Conservation (phyloP, 2,329 filamentous ascomycete species). For the Fusarium lyarnte region DNA sequence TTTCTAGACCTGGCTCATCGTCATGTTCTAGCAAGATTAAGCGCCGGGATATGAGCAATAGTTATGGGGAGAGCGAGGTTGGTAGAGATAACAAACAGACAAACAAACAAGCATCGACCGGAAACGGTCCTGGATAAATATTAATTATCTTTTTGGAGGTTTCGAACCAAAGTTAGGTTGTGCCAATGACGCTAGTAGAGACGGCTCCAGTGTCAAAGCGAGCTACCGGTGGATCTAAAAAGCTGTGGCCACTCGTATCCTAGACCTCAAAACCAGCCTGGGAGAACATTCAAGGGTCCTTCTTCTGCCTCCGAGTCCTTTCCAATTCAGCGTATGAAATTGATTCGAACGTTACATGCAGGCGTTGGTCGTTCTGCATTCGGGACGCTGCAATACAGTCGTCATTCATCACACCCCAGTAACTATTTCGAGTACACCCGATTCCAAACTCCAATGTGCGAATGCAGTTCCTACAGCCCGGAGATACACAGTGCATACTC, state of each 20-base stretch:
- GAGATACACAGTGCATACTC: constrained; percentile 25
- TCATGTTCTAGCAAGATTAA: constrained; percentile 38
- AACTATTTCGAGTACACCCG: constrained; percentile 15
- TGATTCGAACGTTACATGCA: constrained; percentile 20
- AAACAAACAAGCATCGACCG: constrained; percentile 6
- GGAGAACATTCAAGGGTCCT: constrained; percentile 21
- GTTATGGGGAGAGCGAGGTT: neutral
- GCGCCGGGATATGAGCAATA: constrained; percentile 33
- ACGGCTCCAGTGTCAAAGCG: constrained; percentile 24
- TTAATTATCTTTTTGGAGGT: constrained; percentile 8
- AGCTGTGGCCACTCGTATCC: constrained; percentile 31
- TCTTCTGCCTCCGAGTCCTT: neutral
- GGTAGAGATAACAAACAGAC: neutral
- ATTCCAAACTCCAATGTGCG: neutral
- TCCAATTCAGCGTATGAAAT: constrained; percentile 1
- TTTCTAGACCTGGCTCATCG: constrained; percentile 32
- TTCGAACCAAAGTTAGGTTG: constrained; percentile 15
- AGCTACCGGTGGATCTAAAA: constrained; percentile 23
- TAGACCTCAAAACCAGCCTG: constrained; percentile 24
- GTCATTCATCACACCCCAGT: constrained; percentile 29
- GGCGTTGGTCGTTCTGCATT: constrained; percentile 26
- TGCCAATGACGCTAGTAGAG: constrained; percentile 16
- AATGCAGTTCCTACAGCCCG: constrained; percentile 12
- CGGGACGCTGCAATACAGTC: constrained; percentile 20
- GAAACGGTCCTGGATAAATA: constrained; percentile 27